A percentile compares a stretch with the other conserved stretches of the same genome.
phyloP scores from a whole-genome alignment of 2,329 filamentous ascomycete species.

The Tolypocladium endophyticum region DNA sequence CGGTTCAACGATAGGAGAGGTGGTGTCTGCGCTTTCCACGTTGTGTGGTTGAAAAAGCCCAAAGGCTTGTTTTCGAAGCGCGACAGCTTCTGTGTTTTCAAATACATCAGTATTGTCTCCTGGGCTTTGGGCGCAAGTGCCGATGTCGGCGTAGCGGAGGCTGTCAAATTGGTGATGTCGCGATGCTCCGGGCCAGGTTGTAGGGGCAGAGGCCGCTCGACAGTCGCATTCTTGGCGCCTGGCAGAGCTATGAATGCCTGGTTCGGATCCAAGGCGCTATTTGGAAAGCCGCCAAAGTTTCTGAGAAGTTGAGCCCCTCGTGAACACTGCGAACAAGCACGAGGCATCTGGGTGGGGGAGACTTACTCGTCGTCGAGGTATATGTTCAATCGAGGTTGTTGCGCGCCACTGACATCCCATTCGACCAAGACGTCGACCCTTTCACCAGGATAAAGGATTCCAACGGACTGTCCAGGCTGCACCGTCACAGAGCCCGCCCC shows the following conservation, averaged over 20 bases:
- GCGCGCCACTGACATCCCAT: constrained; percentile 5
- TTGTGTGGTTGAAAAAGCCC: constrained; percentile 15
- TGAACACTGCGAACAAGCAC: neutral
- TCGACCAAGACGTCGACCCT: constrained; percentile 10
- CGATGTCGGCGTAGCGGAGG: neutral
- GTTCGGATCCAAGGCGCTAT: constrained; percentile 9
- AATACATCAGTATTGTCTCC: constrained; percentile 12
- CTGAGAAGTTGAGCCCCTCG: neutral
- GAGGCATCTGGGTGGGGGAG: neutral
- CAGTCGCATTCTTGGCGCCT: neutral
- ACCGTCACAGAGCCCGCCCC: constrained; percentile 9
- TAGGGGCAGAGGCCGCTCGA: neutral
- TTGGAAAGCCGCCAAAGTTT: constrained; percentile 11
- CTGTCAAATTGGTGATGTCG: constrained; percentile 3
- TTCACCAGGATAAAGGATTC: constrained; percentile 15
- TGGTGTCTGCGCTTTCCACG: constrained; percentile 11
- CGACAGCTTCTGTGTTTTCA: constrained; percentile 13
- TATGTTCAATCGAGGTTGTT: constrained; percentile 9
- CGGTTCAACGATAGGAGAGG: constrained; percentile 10
- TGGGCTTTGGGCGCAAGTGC: constrained; percentile 4
- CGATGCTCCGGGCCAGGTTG: constrained; percentile 1
- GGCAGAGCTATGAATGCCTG: constrained; percentile 8
- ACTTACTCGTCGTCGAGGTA: constrained; percentile 14
- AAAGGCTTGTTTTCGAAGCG: constrained; percentile 11
- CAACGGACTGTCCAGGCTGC: constrained; percentile 6